A percentile compares a stretch with the other conserved stretches of the same genome.
Conservation (phyloP, 176 grass and related monocot species). For the Zoysia pacifica region DNA sequence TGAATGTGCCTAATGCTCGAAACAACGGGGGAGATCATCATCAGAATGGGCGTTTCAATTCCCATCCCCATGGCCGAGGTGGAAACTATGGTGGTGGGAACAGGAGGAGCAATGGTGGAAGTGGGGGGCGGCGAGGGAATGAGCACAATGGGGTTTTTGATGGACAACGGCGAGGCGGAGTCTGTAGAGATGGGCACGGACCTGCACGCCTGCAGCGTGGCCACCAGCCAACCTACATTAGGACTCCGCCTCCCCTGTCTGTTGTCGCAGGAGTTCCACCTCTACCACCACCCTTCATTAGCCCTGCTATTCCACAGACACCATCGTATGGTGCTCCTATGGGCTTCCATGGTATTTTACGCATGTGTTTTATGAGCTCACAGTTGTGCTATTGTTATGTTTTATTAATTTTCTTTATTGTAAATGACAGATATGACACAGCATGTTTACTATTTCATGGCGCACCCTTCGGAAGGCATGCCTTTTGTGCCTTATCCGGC, state of each 20-base stretch:
- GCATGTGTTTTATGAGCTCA: slow-evolving; percentile 20
- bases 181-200: slow-evolving; percentile 52
- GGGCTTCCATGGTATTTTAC: slow-evolving; percentile 61
- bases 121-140: slow-evolving; percentile 58
- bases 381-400: slow-evolving; percentile 37
- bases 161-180: slow-evolving; percentile 37
- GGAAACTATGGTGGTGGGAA: slow-evolving; percentile 55
- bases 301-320: slow-evolving; percentile 41
- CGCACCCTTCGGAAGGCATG: slow-evolving; percentile 42
- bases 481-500: slow-evolving; percentile 49
- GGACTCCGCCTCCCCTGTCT: slow-evolving; percentile 39
- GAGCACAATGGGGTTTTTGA: slow-evolving; percentile 56
- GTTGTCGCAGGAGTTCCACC: slow-evolving; percentile 46
- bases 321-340: slow-evolving; percentile 54
- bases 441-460: slow-evolving; percentile 56
- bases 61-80: slow-evolving; percentile 50
- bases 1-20: slow-evolving; percentile 39
- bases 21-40: slow-evolving; percentile 37
- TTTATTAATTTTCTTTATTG: slow-evolving; percentile 31
- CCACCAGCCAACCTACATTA: slow-evolving; percentile 51
- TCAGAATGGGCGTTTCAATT: slow-evolving; percentile 48
- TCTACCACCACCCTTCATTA: slow-evolving; percentile 51
- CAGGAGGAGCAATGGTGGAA: slow-evolving; percentile 65
- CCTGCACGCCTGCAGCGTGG: slow-evolving; percentile 52
- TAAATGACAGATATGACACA: slow-evolving; percentile 54